Conservation (phyloP, 164 flowering plant species). For the Liquidambar formosana region DNA sequence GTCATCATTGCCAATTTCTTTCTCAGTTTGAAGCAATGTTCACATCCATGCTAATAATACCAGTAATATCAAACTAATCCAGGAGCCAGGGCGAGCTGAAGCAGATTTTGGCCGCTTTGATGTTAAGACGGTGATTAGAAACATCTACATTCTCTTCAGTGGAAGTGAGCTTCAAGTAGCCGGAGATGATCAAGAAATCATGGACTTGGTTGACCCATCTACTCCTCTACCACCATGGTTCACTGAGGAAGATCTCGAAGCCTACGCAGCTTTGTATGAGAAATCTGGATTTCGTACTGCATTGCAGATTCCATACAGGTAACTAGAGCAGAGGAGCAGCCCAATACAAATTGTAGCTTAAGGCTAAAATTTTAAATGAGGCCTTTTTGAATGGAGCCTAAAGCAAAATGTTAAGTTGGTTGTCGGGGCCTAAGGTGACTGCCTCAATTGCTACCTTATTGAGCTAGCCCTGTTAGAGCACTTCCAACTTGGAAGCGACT, state of each 20-base stretch:
- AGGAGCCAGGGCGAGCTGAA: conserved; percentile 62
- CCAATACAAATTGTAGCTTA: too few relatives aligned
- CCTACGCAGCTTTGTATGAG: conserved; percentile 42
- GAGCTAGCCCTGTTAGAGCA: too few relatives aligned
- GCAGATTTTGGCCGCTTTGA: conserved; percentile 55
- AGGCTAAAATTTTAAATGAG: too few relatives aligned
- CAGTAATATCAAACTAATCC: not conserved
- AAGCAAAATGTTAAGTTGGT: too few relatives aligned
- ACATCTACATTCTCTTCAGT: conserved; percentile 58
- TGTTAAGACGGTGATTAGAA: conserved; percentile 48
- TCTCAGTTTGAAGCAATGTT: not conserved
- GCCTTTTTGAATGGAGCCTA: too few relatives aligned
- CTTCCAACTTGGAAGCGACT: too few relatives aligned
- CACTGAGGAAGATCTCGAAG: conserved; percentile 48
- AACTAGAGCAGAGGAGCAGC: not conserved
- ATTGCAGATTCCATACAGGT: conserved; percentile 66
- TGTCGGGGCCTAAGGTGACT: too few relatives aligned
- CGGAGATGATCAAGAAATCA: conserved; percentile 41
- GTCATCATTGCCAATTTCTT: not conserved
- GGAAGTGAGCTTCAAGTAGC: conserved; percentile 52
- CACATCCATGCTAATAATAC: not conserved
- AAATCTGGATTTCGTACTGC: conserved; percentile 58
- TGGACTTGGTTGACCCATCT: conserved; percentile 58
- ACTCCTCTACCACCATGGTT: conserved; percentile 61
- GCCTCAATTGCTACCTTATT: too few relatives aligned